Evolutionary conservation across 1,139 yeast species (phyloP), one percentile per base, ranked within the genome.

Genomic region (Lizanozyma gosingica): DNA sequence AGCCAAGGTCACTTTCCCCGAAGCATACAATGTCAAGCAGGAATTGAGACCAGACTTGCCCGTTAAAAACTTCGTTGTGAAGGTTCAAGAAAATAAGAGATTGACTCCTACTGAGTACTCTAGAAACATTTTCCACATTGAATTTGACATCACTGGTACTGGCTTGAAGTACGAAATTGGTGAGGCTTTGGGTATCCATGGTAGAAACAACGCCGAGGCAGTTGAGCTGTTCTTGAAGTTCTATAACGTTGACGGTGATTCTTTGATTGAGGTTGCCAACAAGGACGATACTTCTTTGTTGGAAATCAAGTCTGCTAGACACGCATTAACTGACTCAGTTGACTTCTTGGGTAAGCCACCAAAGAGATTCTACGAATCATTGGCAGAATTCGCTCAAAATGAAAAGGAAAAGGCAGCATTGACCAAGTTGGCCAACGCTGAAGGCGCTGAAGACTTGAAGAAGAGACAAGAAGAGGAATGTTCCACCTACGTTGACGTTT

Each of bases 281-380:
- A 79, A 77, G 50, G 95, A 85, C 41, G 71, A 81, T 50, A 60
- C 76, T 15, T 60, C 67, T 3, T 47, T 72, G 34, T 53, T 73
- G 27, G 97, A 88, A 62, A 71, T 79, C 40, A 80, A 94, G 65
- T 84, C 97, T 15, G 83, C 85, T 15, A 76, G 80, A 63, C 97
- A 88, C 59, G 77, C 83, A 1, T 76, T 88, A 52, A 63, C 76
- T 40, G 96, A 90, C 45, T 83, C 83, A 49, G 63, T 88, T 45
- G 98, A 92, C 59, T 65, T 92, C 49, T 82, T 90, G 51, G 98
- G 98, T 53, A 90, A 88, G 59, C 97, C 97, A 43, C 95, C 95
- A 42, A 92, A 92, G 76, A 78, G 88, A 61, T 92, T 92, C 64
- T 90, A 85, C 62, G 97, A 90, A 63, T 61, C 83, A 2, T 73